Evolutionary conservation across 1,284 basidiomycete species (phyloP).

Genomic region (Chondrostereum purpureum): DNA sequence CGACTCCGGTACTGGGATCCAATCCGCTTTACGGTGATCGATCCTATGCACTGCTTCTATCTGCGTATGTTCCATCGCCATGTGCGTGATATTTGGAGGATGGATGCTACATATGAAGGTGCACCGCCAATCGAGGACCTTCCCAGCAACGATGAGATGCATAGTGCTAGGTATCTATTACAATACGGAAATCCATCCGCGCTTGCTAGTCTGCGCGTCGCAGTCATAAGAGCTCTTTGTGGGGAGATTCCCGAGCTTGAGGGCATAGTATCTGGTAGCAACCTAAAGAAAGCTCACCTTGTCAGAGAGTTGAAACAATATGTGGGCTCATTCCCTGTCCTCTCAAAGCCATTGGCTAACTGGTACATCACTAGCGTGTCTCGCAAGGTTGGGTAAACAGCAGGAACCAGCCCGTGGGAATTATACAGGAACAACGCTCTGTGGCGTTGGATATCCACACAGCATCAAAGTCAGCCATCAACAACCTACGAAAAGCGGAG

Average conservation of each 20-base stretch:
- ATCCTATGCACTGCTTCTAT: constrained; percentile 1
- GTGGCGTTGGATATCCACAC: too few species aligned
- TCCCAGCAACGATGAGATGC: not conserved
- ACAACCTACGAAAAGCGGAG: too few species aligned
- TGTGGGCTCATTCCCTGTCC: too few species aligned
- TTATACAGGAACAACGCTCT: too few species aligned
- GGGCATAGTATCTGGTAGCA: not conserved
- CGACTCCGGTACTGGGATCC: not conserved
- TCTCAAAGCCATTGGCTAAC: too few species aligned
- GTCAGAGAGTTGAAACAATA: too few species aligned
- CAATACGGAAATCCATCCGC: not conserved
- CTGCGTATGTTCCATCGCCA: not conserved
- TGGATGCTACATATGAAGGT: too few species aligned
- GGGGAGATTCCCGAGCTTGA: not conserved
- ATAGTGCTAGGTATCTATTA: not conserved
- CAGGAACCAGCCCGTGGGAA: too few species aligned
- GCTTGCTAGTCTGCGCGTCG: not conserved
- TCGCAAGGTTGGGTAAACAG: too few species aligned
- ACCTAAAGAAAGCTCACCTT: too few species aligned
- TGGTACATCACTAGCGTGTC: too few species aligned
- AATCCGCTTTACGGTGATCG: not conserved
- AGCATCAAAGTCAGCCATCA: too few species aligned
- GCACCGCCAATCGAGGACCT: not conserved
- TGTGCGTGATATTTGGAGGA: not conserved
- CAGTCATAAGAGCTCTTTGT: not conserved